phyloP scores from a whole-genome alignment of 2,329 filamentous ascomycete genomes.

The Ilyonectria destructans region DNA sequence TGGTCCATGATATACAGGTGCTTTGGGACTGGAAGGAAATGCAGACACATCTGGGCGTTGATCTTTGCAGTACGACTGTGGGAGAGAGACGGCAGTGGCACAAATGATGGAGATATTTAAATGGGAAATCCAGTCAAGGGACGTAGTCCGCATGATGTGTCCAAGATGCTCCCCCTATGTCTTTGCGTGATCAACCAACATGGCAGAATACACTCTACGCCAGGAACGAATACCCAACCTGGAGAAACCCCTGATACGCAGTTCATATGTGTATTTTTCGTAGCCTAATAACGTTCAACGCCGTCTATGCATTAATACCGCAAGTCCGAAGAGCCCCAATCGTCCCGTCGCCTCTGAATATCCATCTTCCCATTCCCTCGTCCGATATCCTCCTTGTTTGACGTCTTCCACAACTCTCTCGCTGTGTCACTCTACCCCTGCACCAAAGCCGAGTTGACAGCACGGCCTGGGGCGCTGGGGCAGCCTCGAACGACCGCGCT shows the following conservation, averaged over 20 bases:
- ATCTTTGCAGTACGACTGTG: no score
- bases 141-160: no score
- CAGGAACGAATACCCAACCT: background rate
- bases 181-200: background rate
- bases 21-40: no score
- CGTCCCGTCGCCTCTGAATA: constrained; percentile 24
- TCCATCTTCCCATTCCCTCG: constrained; percentile 18
- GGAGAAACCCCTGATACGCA: constrained; percentile 18
- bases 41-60: no score
- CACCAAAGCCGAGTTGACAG: constrained; percentile 8
- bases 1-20: no score
- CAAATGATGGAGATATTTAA: no score
- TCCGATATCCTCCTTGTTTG: constrained; percentile 14
- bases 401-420: constrained; percentile 5
- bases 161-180: no score
- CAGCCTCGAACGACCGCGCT: constrained; percentile 8
- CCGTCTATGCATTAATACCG: constrained; percentile 54
- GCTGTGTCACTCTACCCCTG: background rate
- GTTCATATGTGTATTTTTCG: constrained; percentile 46
- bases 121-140: no score
- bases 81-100: no score
- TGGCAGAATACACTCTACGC: background rate
- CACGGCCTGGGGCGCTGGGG: constrained; percentile 17
- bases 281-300: constrained; percentile 52
- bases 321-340: constrained; percentile 41